Percentiles rank a stretch among this genome's conserved stretches.
phyloP scores from a whole-genome alignment of 805 yeast species.

The Metschnikowia bowlesiae region DNA sequence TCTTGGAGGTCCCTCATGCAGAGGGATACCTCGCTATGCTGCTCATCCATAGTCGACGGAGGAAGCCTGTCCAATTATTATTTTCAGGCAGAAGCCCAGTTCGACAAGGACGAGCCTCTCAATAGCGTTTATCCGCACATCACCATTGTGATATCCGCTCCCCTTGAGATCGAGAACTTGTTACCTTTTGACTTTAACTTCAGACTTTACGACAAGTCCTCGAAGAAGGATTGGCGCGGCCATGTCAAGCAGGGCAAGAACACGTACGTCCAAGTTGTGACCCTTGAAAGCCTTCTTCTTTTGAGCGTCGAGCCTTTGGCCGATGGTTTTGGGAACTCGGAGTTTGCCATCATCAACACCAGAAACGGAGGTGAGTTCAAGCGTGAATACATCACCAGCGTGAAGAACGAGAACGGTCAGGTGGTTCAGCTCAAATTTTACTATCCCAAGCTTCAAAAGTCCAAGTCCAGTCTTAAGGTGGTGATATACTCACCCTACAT shows the following conservation, averaged over 20 bases:
- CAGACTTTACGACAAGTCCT: slow-evolving; percentile 70
- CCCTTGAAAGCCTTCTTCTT: slow-evolving; percentile 64
- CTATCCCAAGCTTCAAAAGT: slow-evolving; percentile 49
- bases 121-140: slow-evolving; percentile 79
- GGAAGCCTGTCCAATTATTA: slow-evolving; percentile 48
- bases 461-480: slow-evolving; percentile 59
- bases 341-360: slow-evolving; percentile 69
- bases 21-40: slow-evolving; percentile 53
- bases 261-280: slow-evolving; percentile 76
- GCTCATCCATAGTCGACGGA: slow-evolving; percentile 40
- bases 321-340: slow-evolving; percentile 59
- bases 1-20: slow-evolving; percentile 60
- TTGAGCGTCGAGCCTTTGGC: slow-evolving; percentile 63
- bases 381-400: slow-evolving; percentile 48
- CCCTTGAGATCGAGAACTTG: slow-evolving; percentile 77
- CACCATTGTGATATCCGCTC: slow-evolving; percentile 73
- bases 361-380: slow-evolving; percentile 51
- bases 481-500: slow-evolving; percentile 82
- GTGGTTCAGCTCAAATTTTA: slow-evolving; percentile 57
- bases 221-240: slow-evolving; percentile 63
- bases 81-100: slow-evolving; percentile 69
- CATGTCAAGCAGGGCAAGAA: slow-evolving; percentile 58
- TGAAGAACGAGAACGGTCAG: slow-evolving; percentile 65
- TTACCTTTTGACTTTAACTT: slow-evolving; percentile 78
- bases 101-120: slow-evolving; percentile 63